A percentile compares a stretch with the other conserved stretches of the same genome.
These are phyloP conservation scores for Halenospora varia DNA, from an alignment of 495 filamentous ascomycete genomes.

Conservation along the genomic window DNA sequence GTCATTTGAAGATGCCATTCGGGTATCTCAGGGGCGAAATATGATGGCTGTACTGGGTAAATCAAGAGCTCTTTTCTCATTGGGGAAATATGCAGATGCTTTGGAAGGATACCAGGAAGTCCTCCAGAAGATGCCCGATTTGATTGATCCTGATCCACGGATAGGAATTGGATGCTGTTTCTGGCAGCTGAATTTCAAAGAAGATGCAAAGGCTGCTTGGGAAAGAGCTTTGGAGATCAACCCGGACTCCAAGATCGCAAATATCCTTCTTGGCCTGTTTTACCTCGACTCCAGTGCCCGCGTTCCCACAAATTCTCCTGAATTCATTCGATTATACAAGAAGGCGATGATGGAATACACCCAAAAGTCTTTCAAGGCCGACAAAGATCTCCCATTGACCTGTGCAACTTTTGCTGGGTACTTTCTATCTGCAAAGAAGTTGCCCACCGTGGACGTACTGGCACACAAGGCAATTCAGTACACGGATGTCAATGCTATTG, in stretches of 20 bases:
- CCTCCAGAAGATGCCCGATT: slow-evolving; percentile 73
- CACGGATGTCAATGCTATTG: slow-evolving; percentile 92
- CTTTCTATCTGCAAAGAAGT: slow-evolving; percentile 74
- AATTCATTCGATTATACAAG: slow-evolving; percentile 78
- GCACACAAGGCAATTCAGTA: slow-evolving; percentile 91
- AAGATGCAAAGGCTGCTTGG: slow-evolving; percentile 87
- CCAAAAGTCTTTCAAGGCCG: slow-evolving; percentile 90
- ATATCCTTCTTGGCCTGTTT: slow-evolving; percentile 83
- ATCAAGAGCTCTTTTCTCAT: slow-evolving; percentile 75
- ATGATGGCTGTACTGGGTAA: slow-evolving; percentile 87
- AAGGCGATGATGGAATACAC: slow-evolving; percentile 92
- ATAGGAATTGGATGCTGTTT: slow-evolving; percentile 94
- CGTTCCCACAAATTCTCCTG: slow-evolving; percentile 66
- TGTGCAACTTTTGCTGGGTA: slow-evolving; percentile 86
- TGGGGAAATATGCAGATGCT: slow-evolving; percentile 78
- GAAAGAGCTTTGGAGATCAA: slow-evolving; percentile 83
- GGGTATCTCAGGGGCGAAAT: slow-evolving; percentile 77
- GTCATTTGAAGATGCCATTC: slow-evolving; percentile 88
- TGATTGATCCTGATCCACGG: slow-evolving; percentile 91
- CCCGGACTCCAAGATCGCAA: slow-evolving; percentile 83
- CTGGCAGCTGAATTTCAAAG: slow-evolving; percentile 91
- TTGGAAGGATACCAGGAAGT: slow-evolving; percentile 83
- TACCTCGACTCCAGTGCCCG: slow-evolving; percentile 80
- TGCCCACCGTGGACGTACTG: slow-evolving; percentile 74
- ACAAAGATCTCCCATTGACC: slow-evolving; percentile 86